A percentile compares a stretch with the other conserved stretches of the same genome.
phyloP scores from a whole-genome alignment of 306 rosid species.

The Ceratonia siliqua region DNA sequence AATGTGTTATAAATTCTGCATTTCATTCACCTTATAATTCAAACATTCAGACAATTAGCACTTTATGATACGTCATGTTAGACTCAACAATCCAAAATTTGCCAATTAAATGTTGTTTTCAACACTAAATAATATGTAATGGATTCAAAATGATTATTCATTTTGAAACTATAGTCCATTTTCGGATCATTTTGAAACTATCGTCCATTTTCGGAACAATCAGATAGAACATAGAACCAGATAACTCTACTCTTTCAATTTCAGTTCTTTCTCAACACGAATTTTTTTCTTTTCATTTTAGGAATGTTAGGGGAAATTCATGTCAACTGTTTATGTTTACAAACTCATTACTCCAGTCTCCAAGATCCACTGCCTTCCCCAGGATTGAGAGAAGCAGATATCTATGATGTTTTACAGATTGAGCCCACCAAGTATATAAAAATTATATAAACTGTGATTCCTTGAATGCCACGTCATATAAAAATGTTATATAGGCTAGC shows the following conservation, averaged over 20 bases:
- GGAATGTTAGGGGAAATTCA: background rate
- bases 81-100: background rate
- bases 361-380: background rate
- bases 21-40: background rate
- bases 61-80: background rate
- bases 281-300: too few species aligned
- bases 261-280: too few species aligned
- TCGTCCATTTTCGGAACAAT: too few species aligned
- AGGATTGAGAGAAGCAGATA: background rate
- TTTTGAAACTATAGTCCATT: too few species aligned
- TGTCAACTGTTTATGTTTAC: background rate
- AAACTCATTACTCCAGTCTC: background rate
- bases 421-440: background rate
- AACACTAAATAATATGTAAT: too few species aligned
- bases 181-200: too few species aligned
- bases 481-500: background rate
- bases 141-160: too few species aligned
- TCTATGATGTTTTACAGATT: background rate
- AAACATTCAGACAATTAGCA: background rate
- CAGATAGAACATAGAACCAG: too few species aligned
- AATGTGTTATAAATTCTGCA: background rate
- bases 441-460: background rate
- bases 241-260: too few species aligned
- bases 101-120: slow-evolving; percentile 9
- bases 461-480: background rate